These are phyloP conservation scores for Raffaelea albimanens DNA, from an alignment of 2,329 filamentous ascomycete genomes.

Conservation along the genomic window DNA sequence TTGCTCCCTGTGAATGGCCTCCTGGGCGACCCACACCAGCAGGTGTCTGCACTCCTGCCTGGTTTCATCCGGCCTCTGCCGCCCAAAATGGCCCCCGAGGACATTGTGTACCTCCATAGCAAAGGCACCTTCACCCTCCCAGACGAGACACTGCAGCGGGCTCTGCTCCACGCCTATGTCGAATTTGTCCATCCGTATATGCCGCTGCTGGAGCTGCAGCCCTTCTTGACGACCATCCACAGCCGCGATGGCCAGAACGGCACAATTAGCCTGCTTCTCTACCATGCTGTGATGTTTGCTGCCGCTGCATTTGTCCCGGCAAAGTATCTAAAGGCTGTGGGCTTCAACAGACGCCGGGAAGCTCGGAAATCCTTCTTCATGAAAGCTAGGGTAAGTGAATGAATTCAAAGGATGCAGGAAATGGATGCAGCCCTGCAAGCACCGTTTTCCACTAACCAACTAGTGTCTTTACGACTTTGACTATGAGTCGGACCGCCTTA, in stretches of 20 bases:
- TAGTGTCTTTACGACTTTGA: conserved; percentile 89
- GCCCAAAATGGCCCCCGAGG: conserved; percentile 65
- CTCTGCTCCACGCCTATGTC: conserved; percentile 71
- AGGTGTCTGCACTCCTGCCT: conserved; percentile 39
- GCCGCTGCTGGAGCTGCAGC: conserved; percentile 67
- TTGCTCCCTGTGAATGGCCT: conserved; percentile 13
- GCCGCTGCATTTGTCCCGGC: conserved; percentile 83
- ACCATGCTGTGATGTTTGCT: conserved; percentile 92
- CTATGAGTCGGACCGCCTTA: conserved; percentile 82
- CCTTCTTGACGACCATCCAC: conserved; percentile 52
- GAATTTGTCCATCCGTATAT: conserved; percentile 93
- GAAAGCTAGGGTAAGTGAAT: conserved; percentile 62
- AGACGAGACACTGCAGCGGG: conserved; percentile 59
- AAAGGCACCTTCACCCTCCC: conserved; percentile 82
- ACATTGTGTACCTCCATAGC: conserved; percentile 70
- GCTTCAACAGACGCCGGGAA: conserved; percentile 67
- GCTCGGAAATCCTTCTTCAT: conserved; percentile 85
- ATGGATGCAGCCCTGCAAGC: too few relatives aligned
- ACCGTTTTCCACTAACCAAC: neutral
- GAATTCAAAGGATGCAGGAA: too few relatives aligned
- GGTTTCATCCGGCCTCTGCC: conserved; percentile 73
- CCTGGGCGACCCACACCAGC: conserved; percentile 17
- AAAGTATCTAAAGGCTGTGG: conserved; percentile 63
- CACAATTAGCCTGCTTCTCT: conserved; percentile 74
- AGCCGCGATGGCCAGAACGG: conserved; percentile 58